Evolutionary conservation across 129 eudicot species (phyloP).

Genomic region (Helianthus tuberosus): DNA sequence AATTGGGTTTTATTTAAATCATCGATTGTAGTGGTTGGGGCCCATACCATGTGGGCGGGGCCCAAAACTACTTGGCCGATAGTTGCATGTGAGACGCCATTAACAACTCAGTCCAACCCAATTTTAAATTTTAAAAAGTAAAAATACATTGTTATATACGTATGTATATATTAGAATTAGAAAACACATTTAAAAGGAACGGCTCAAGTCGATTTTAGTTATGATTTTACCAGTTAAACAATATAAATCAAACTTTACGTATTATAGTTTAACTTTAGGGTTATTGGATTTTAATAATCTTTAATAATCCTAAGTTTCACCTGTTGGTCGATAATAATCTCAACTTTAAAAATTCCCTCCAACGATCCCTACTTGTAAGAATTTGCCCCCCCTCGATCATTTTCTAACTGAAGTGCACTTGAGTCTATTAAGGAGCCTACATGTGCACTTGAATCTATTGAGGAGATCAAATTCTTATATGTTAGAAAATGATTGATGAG

Average conservation of each 20-base stretch:
- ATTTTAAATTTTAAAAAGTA: neutral
- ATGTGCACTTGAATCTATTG: too few species aligned
- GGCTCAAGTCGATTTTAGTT: neutral
- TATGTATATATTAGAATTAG: neutral
- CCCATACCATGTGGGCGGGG: constrained; percentile 38
- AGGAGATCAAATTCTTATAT: too few species aligned
- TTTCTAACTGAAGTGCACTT: too few species aligned
- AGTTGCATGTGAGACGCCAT: constrained; percentile 23
- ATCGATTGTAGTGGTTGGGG: constrained; percentile 24
- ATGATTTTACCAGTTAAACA: neutral
- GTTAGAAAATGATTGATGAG: too few species aligned
- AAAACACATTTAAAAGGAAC: neutral
- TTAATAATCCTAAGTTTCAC: too few species aligned
- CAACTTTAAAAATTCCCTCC: too few species aligned
- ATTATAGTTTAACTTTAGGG: neutral
- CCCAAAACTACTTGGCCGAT: constrained; percentile 32
- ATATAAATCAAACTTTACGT: neutral
- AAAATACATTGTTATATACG: neutral
- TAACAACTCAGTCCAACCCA: constrained; percentile 22
- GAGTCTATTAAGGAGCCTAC: too few species aligned
- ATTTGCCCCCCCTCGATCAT: too few species aligned
- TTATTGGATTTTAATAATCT: too few species aligned
- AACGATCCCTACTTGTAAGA: too few species aligned
- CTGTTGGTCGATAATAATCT: too few species aligned
- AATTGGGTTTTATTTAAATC: constrained; percentile 24